Evolutionary conservation across 1,139 yeast species (phyloP), one percentile per base, ranked within the genome.

Genomic region (Candida anutae): DNA sequence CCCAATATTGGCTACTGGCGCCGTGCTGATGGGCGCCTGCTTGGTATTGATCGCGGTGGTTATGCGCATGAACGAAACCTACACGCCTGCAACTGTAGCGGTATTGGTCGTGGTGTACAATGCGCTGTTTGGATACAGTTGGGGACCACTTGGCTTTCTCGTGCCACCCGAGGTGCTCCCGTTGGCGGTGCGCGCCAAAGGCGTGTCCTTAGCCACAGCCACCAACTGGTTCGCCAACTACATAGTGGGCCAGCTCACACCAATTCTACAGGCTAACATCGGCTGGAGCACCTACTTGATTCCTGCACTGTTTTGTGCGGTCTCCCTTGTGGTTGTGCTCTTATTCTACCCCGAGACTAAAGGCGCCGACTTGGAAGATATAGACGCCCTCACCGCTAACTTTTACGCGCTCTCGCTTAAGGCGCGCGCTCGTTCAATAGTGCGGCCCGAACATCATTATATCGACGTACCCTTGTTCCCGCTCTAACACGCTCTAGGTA

Each of bases 351-450:
- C 77, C 0, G 77, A 71, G 43, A 71, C 77, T 10, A 64, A 67
- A 36, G 77, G 77, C 3, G 59, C 69, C 16, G 64, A 64, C 33
- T 54, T 71, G 27, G 77, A 71, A 44, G 72, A 70, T 35, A 70
- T 71, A 60, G 76, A 85, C 50, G 59, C 74, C 6, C 62, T 85
- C 15, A 87, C 87, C 51, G 88, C 83, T 32, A 93, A 66, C 22
- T 45, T 41, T 23, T 37, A 43, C 26, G 33, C n/a, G n/a, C n/a
- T n/a, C n/a, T n/a, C n/a, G n/a, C n/a, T n/a, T n/a, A n/a, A n/a
- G n/a, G n/a, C n/a, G n/a, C n/a, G n/a, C n/a, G n/a, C n/a, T n/a
- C n/a, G n/a, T n/a, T n/a, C n/a, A n/a, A n/a, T n/a, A n/a, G n/a
- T n/a, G n/a, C n/a, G n/a, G n/a, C n/a, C n/a, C n/a, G n/a, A n/a